A percentile compares a stretch with the other conserved stretches of the same genome.
phyloP scores from a whole-genome alignment of 345 rosid genomes.

The Linum trigynum region DNA sequence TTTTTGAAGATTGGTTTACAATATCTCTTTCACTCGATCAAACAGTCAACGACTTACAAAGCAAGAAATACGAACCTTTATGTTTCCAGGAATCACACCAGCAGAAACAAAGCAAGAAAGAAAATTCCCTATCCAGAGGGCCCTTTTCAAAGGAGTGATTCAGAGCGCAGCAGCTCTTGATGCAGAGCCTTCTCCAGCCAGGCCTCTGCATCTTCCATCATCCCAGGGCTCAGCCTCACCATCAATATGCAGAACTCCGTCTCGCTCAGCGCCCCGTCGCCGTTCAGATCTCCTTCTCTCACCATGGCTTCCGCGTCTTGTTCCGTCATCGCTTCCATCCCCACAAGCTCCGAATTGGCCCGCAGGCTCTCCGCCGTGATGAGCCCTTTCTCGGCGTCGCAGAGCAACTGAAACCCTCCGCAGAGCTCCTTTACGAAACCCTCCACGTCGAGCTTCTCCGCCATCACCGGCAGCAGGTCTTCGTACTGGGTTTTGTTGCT shows the following conservation, averaged over 20 bases:
- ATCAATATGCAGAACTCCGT: conserved; percentile 76
- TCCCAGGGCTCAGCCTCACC: conserved; percentile 83
- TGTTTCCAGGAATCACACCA: no score
- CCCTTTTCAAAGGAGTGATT: no score
- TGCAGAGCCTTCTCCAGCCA: conserved; percentile 75
- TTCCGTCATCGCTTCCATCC: conserved; percentile 39
- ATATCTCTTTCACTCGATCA: no score
- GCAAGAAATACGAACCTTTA: no score
- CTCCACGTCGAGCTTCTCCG: conserved; percentile 76
- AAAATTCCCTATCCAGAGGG: no score
- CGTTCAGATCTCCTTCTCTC: conserved; percentile 17
- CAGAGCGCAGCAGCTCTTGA: conserved; percentile 26
- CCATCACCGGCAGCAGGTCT: conserved; percentile 77
- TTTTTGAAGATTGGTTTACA: no score
- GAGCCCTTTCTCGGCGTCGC: conserved; percentile 45
- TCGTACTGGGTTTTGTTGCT: conserved; percentile 26
- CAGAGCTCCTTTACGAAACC: conserved; percentile 66
- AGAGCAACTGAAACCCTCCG: conserved; percentile 62
- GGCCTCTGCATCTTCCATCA: conserved; percentile 68
- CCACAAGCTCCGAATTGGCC: conserved; percentile 33
- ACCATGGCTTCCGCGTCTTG: conserved; percentile 71
- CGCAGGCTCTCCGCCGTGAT: conserved; percentile 63
- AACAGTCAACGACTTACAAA: no score
- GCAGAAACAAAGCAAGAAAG: no score
- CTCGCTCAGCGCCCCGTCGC: conserved; percentile 70